These are phyloP conservation scores for Lachancea quebecensis DNA, from an alignment of 805 yeast genomes.

Conservation along the genomic window DNA sequence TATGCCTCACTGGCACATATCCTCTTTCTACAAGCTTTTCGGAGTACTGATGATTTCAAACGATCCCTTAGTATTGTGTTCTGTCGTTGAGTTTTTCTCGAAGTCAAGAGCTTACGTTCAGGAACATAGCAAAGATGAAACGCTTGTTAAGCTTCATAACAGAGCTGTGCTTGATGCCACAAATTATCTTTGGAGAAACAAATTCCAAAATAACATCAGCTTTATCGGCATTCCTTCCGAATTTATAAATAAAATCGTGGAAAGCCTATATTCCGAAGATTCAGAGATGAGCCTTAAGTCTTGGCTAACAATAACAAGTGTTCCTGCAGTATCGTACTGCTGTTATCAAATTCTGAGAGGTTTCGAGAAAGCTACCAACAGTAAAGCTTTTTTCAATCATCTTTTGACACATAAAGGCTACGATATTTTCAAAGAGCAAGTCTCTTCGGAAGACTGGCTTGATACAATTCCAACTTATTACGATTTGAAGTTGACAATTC, in stretches of 20 bases:
- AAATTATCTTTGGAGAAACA: constrained; percentile 29
- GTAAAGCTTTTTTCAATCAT: constrained; percentile 3
- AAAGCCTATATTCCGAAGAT: constrained; percentile 12
- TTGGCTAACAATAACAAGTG: constrained; percentile 19
- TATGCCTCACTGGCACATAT: too few relatives aligned
- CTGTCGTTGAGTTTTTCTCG: background rate
- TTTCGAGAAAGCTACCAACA: background rate
- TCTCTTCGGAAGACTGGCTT: background rate
- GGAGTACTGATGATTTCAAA: background rate
- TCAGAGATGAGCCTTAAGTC: constrained; percentile 10
- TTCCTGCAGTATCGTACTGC: constrained; percentile 21
- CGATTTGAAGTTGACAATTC: background rate
- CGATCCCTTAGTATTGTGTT: constrained; percentile 3
- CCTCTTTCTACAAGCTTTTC: too few relatives aligned
- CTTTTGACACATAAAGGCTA: constrained; percentile 17
- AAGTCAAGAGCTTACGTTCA: background rate
- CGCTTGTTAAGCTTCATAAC: constrained; percentile 19
- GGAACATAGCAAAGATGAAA: background rate
- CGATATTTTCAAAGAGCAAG: constrained; percentile 10
- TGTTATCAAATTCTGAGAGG: constrained; percentile 2
- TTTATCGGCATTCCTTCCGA: constrained; percentile 21
- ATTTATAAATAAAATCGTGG: constrained; percentile 14
- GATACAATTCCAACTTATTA: constrained; percentile 2
- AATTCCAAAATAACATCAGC: constrained; percentile 12
- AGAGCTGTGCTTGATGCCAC: constrained; percentile 24